Evolutionary conservation across 1,284 basidiomycete genomes (phyloP), one percentile per base, ranked within the genome.

Genomic region (Boletellus deceptivus): DNA sequence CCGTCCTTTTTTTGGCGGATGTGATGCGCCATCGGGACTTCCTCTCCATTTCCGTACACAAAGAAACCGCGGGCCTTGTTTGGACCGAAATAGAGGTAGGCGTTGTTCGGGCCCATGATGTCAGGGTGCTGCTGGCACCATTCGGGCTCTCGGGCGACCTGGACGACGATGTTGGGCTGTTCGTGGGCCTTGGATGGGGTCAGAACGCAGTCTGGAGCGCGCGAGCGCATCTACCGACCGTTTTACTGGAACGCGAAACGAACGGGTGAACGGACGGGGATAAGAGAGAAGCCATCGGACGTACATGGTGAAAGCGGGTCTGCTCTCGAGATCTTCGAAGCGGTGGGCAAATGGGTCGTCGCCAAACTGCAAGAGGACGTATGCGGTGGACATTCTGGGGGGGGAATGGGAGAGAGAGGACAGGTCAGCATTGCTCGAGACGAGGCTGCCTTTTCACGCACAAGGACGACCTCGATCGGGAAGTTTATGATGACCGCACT

Each of bases 51-150:
- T 6, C 86, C 87, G 55, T 87, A 89, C 35, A 79, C 76, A 36
- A 89, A 67, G 59, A 81, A 81, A 7, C 87, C 86, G 5, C 78
- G 76, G 3, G 74, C 62, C 43, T 73, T 76, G 42, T 71, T 72
- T 7, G 86, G 85, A 0, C 86, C 87, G 54, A 89, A 82, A 62
- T 86, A 89, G 52, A 88, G 78, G 61, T 77, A 86, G 7, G 86
- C 80, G 41, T 78, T 83, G 52, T 75, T 76, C 14, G 87, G 86
- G 13, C 87, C 87, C 79, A 86, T 81, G 55, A 88, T 81, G 44
- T 71, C 73, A 18, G 79, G 76, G 59, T 86, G 80, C 48, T 80
- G 80, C 56, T 80, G 74, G 18, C 79, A 73, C 86, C 87, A 89
- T 24, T 69, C 71, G 0, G 74, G 66, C 60, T 89, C 84, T 24